Conservation (phyloP, 768 basidiomycete species). For the Cystofilobasidium capitatum region DNA sequence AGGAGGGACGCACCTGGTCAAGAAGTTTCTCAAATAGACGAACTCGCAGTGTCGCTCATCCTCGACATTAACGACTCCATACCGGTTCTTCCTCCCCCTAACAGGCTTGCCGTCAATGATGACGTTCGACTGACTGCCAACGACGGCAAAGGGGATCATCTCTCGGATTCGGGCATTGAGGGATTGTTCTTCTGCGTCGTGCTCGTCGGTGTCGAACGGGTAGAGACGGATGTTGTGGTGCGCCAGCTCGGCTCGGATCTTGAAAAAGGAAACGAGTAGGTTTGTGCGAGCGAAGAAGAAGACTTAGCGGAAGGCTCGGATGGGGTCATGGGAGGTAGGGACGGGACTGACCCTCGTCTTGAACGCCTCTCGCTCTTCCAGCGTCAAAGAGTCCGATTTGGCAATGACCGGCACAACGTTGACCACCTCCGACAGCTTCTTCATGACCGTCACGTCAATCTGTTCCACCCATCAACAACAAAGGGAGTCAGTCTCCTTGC, state of each 20-base stretch:
- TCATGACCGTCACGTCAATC: constrained; percentile 97
- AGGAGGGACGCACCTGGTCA: constrained; percentile 57
- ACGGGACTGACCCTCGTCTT: constrained; percentile 65
- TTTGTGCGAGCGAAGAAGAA: neutral
- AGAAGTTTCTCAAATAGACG: constrained; percentile 90
- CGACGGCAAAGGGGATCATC: constrained; percentile 92
- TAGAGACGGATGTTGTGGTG: constrained; percentile 89
- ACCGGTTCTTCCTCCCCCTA: constrained; percentile 91
- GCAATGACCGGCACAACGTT: constrained; percentile 99
- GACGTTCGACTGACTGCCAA: constrained; percentile 92
- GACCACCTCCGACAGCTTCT: constrained; percentile 96
- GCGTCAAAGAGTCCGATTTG: constrained; percentile 86
- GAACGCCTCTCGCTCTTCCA: constrained; percentile 85
- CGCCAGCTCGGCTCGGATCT: constrained; percentile 88
- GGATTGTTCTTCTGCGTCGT: constrained; percentile 81
- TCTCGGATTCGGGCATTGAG: constrained; percentile 79
- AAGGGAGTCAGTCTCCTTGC: neutral
- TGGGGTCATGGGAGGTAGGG: neutral
- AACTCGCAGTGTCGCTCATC: constrained; percentile 97
- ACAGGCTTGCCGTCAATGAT: constrained; percentile 93
- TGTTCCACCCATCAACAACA: constrained; percentile 12
- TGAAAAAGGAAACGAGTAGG: neutral
- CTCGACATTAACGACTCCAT: constrained; percentile 98
- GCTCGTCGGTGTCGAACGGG: constrained; percentile 94
- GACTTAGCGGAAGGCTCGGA: neutral